Base-by-base conservation (phyloP, 352 stramenopile genomes). In the Globisporangium rhizosaccharum region DNA sequence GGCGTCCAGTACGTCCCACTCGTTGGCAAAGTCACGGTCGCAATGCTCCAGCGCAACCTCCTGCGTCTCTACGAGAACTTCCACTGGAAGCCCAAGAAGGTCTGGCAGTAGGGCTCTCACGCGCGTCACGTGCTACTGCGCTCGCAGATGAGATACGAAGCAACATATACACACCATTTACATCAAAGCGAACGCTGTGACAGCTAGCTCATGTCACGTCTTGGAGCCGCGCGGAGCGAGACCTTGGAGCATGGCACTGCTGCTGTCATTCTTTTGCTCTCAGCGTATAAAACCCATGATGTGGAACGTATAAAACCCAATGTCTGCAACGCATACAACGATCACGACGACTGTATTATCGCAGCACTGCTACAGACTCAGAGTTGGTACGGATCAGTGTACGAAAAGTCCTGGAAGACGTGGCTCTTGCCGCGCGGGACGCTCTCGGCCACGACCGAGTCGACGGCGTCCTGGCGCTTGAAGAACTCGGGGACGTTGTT, bases 1-100 rank as follows among this genome's bases (percentile, higher is more conserved):
- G 94, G 93, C 51, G 89, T 98, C 37, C 87, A 87, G 59, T 98
- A 98, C 78, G 89, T 99, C 56, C 90, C 94, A 30, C 85, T 98
- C 33, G 95, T 99, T 28, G 96, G 96, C 53, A 98, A 98, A 69
- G 96, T 99, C 42, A 99, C 96, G 5, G 95, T 99, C 37, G 93
- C 96, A 37, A 97, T 98, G 78, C 76, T 99, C 26, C 90, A 99
- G 74, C 84, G 94, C 59, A 98, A 98, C 79, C 75, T 99, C 37
- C 79, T 98, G 59, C 82, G 88, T 65, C 75, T 99, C 25, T 97
- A 98, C 79, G 90, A 98, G 67, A 97, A 98, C 73, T 98, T 98
- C 72, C 92, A 98, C 79, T 86, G 83, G 71, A 87, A 93, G 67
- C 83, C 81, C 6, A 87, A 80, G 57, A 93, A 93, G 65, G 77